Evolutionary conservation across 2,329 filamentous ascomycete genomes (phyloP).

Genomic region (Xylariaceae sp.): DNA sequence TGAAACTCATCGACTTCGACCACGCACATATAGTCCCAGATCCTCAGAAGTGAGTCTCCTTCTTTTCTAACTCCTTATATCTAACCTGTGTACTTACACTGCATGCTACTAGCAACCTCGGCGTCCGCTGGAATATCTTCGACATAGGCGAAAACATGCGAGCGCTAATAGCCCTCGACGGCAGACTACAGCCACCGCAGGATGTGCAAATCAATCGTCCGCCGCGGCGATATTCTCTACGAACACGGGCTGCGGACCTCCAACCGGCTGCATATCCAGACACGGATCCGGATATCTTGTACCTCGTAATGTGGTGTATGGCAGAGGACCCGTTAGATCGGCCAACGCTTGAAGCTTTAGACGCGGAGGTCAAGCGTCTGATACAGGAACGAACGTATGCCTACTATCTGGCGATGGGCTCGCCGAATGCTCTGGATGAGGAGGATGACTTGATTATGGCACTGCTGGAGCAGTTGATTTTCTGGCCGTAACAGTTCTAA

Average conservation of each 20-base stretch:
- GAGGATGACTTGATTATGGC: too few relatives aligned
- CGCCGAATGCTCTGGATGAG: too few relatives aligned
- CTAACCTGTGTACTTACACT: too few relatives aligned
- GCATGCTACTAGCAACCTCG: background rate
- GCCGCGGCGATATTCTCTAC: background rate
- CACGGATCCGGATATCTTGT: background rate
- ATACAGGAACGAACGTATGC: too few relatives aligned
- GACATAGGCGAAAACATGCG: background rate
- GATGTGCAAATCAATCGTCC: background rate
- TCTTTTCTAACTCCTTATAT: background rate
- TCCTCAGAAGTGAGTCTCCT: background rate
- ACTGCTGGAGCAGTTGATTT: too few relatives aligned
- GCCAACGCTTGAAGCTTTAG: background rate
- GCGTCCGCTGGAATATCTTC: background rate
- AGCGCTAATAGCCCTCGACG: background rate
- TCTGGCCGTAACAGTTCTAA: too few relatives aligned
- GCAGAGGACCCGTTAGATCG: background rate
- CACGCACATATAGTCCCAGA: background rate
- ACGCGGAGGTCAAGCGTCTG: too few relatives aligned
- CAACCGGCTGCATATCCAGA: background rate
- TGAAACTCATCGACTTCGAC: background rate
- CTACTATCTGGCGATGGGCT: too few relatives aligned
- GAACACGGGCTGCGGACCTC: background rate
- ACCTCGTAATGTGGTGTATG: background rate
- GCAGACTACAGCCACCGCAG: background rate